Conservation (phyloP, 805 yeast genomes). For the Aciculoconidium aculeatum region DNA sequence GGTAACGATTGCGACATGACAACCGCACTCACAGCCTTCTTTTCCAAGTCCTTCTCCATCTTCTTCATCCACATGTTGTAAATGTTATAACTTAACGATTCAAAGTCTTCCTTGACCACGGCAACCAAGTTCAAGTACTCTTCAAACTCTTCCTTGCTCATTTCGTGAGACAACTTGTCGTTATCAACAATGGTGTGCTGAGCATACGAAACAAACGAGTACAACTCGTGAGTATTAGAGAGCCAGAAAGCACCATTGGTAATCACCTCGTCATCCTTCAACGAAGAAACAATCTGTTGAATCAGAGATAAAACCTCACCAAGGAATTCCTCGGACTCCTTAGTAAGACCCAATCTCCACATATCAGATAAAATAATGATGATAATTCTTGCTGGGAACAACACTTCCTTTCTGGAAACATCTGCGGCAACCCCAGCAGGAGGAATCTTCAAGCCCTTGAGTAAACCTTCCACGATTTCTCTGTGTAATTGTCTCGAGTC, state of each 20-base stretch:
- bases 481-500: conserved; percentile 68
- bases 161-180: conserved; percentile 70
- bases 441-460: conserved; percentile 82
- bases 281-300: conserved; percentile 73
- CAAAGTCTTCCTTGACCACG: conserved; percentile 90
- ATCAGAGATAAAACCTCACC: conserved; percentile 86
- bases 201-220: conserved; percentile 91
- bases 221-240: conserved; percentile 91
- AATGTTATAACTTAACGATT: conserved; percentile 85
- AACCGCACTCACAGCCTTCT: conserved; percentile 91
- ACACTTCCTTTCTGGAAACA: conserved; percentile 79
- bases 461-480: conserved; percentile 81
- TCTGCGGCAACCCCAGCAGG: conserved; percentile 79
- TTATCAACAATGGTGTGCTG: conserved; percentile 86
- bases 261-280: conserved; percentile 81
- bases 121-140: conserved; percentile 86
- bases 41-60: conserved; percentile 83
- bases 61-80: conserved; percentile 97
- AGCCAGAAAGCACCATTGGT: conserved; percentile 97
- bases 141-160: conserved; percentile 85
- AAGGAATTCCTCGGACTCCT: conserved; percentile 83
- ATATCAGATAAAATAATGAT: conserved; percentile 89
- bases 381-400: conserved; percentile 93
- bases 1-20: conserved; percentile 93
- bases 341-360: conserved; percentile 96